Evolutionary conservation across 2,329 filamentous ascomycete genomes (phyloP), one percentile per base, ranked within the genome.

Genomic region (Fusarium agapanthi): DNA sequence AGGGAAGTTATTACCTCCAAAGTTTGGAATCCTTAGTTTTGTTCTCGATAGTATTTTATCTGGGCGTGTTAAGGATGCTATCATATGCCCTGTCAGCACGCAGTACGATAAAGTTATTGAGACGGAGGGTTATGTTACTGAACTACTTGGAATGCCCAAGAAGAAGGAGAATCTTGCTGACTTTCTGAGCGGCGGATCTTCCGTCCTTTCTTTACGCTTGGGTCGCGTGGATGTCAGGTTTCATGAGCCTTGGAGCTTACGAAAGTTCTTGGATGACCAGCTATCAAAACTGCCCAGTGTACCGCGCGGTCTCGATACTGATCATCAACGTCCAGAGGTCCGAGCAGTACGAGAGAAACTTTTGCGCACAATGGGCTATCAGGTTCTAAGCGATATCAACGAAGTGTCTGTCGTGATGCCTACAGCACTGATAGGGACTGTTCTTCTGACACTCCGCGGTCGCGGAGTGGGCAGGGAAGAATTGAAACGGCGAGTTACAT

Each of bases 71-170:
- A 87, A 97, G 51, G 96, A 99, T 81, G 92, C 94, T 37, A 93
- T 98, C 45, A 94, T 99, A 58, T 97, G 95, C 76, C 96, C 96
- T 1, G 96, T 99, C 50, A 97, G 93, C 81, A 98, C 95, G 2
- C 96, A 99, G 80, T 99, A 99, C 79, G 96, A 99, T 86, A 99
- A 98, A 80, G 96, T 99, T 62, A 97, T 99, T 67, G 96, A 99
- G 81, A 97, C 97, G 2, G 95, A 97, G 81, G 96, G 95, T 10
- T 99, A 99, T 78, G 95, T 98, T 48, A 96, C 91, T 38, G 96
- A 99, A 81, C 88, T 99, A 5, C 88, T 99, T 1, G 96, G 96
- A 7, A 92, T 97, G 69, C 96, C 96, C 1, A 99, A 99, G 82
- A 94, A 94, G 78, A 97, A 97, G 80, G 96, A 99, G 79, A 98